Evolutionary conservation across 768 basidiomycete species (phyloP), one percentile per base, ranked within the genome.

Genomic region (Termitomyces sp.): DNA sequence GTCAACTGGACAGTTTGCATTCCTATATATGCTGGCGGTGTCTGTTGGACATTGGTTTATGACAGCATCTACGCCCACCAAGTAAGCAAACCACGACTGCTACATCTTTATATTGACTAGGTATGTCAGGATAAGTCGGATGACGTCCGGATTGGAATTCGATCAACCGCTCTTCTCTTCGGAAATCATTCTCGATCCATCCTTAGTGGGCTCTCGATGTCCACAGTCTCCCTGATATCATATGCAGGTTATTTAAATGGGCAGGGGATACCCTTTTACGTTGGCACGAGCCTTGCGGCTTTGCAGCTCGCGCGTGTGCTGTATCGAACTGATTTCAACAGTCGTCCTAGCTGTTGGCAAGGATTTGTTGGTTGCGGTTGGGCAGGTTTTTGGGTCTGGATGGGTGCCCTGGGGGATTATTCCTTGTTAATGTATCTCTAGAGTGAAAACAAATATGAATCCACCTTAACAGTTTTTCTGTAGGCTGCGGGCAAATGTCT

Each of bases 31-130:
- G 86, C 88, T 1, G 93, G 95, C 8, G 91, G 92, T 24, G 74
- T 94, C 28, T 85, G 85, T 65, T 98, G 95, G 94, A 95, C 95
- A 50, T 81, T 99, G 45, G 91, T 97, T 1, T 99, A 98, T 68
- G 97, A 99, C 65, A 96, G 88, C 50, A 94, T 98, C 63, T 98
- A 98, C 66, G 97, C 97, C 3, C 97, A 99, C 70, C 96, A 98
- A 77, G 93, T 90, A 60, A 31, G n/a, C 73, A 46, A 54, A 39
- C 34, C 41, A 54, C 44, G 45, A 44, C 29, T 24, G 18, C 45
- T 42, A 6, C 36, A 36, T 29, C 28, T 28, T 54, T 26, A 18
- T 16, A 10, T 58, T 48, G 49, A 65, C 48, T 26, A 20, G 20
- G 22, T 28, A 33, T 31, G 42, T 49, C 29, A 97, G 90, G 97